These are phyloP conservation scores for Cicer yamashitae DNA, from an alignment of 306 rosid genomes.

Conservation along the genomic window DNA sequence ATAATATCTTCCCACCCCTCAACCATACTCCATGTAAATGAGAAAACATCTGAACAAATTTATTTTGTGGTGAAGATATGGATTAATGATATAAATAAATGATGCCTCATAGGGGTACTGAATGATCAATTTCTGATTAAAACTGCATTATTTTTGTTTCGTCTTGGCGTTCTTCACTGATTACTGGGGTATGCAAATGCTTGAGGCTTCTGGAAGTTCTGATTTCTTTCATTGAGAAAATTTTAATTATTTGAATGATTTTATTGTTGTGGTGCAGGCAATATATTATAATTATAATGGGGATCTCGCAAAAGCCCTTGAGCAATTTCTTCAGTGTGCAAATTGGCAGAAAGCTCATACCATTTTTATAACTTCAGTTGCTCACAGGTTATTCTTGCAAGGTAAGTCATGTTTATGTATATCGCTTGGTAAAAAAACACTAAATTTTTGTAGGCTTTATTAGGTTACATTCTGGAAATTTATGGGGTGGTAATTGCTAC, in stretches of 20 bases:
- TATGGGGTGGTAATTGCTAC: neutral
- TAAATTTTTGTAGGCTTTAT: conserved; percentile 20
- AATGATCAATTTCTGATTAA: conserved; percentile 19
- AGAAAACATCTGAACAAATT: neutral
- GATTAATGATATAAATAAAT: conserved; percentile 18
- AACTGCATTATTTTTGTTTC: conserved; percentile 8
- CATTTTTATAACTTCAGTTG: conserved; percentile 73
- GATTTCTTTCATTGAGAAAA: conserved; percentile 21
- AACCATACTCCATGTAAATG: neutral
- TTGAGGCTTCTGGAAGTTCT: conserved; percentile 23
- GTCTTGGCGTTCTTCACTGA: conserved; percentile 2
- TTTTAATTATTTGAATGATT: conserved; percentile 44
- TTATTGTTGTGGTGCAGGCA: conserved; percentile 69
- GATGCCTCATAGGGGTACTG: conserved; percentile 21
- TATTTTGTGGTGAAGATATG: conserved; percentile 13
- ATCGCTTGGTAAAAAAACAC: conserved; percentile 28
- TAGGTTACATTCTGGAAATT: neutral
- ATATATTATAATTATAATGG: conserved; percentile 75
- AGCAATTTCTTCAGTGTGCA: conserved; percentile 80
- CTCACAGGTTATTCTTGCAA: conserved; percentile 76
- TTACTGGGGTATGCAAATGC: conserved; percentile 24
- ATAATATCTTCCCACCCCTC: neutral
- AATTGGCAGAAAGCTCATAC: conserved; percentile 96
- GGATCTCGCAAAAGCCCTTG: conserved; percentile 76
- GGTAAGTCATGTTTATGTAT: conserved; percentile 54